Evolutionary conservation across 306 rosid genomes (phyloP), one percentile per base, ranked within the genome.

Genomic region (Pachyrhizus erosus): DNA sequence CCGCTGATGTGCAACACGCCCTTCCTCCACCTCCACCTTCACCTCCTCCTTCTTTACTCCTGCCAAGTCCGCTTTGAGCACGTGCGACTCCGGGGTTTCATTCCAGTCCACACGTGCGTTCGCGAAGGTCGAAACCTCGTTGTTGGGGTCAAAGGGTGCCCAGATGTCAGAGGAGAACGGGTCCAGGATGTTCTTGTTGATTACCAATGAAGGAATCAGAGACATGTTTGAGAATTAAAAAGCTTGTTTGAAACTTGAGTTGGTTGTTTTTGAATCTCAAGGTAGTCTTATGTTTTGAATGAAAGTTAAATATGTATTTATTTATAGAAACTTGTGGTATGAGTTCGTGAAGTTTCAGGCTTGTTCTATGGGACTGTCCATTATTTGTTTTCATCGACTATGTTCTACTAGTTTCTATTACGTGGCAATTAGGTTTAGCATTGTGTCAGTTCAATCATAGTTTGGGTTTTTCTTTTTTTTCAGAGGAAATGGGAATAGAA

Each of bases 21-120:
- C 77, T 31, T 73, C 77, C 20, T 73, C 77, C 0, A 73, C 77
- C 64, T 73, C 77, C 0, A 73, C 46, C 62, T 51, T 73, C 64
- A 73, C 65, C 11, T 73, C 77, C 46, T 73, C 77, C 20, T 73
- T 73, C 77, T 73, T 73, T 65, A 73, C 6, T 18, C 77, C 77
- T 0, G 77, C 65, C 77, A 73, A 5, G 26, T 73, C 77, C 9
- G 77, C 77, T 18, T 73, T 51, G 46, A 73, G 51, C 77, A 73
- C 77, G 65, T 73, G 77, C 7, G 46, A 42, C 12, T 73, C 77
- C 17, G 77, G 77, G 2, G 48, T 73, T 7, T 73, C 64, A 46
- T 73, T 73, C 77, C 77, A 51, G 34, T 73, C 65, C 7, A 73
- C 77, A n/a, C 65, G 39, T 9, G 77, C 64, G 15, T 51, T 73